A percentile compares a stretch with the other conserved stretches of the same genome.
phyloP scores from a whole-genome alignment of 2,329 filamentous ascomycete genomes.

The Zymoseptoria brevis region DNA sequence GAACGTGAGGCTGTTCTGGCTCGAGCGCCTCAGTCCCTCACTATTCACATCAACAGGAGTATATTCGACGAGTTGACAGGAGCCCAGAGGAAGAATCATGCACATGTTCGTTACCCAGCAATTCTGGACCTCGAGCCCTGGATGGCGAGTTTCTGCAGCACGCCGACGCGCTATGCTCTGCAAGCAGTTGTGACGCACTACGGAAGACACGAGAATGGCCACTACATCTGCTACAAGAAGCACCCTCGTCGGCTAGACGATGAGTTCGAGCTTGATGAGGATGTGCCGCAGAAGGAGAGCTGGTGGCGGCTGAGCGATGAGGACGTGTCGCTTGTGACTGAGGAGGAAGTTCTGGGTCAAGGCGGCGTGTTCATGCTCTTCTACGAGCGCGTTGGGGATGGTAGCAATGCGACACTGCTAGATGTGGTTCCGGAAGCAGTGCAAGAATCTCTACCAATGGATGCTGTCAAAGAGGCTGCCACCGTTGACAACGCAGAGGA shows the following conservation, averaged over 20 bases:
- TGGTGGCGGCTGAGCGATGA: constrained; percentile 96
- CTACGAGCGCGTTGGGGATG: constrained; percentile 57
- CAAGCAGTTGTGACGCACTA: constrained; percentile 76
- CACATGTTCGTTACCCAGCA: constrained; percentile 67
- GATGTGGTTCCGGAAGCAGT: not conserved
- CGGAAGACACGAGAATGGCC: constrained; percentile 86
- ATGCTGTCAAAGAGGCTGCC: not conserved
- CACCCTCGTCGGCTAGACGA: constrained; percentile 39
- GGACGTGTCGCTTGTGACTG: constrained; percentile 64
- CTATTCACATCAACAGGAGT: constrained; percentile 84
- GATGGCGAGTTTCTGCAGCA: constrained; percentile 52
- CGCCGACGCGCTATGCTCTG: constrained; percentile 9
- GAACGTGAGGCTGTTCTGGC: constrained; percentile 83
- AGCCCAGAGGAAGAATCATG: constrained; percentile 72
- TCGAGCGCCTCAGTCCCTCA: constrained; percentile 69
- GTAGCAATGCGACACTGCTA: not conserved
- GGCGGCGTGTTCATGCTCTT: constrained; percentile 94
- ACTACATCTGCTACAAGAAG: constrained; percentile 86
- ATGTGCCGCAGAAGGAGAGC: constrained; percentile 36
- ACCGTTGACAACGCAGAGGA: not conserved
- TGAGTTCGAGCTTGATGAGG: constrained; percentile 17
- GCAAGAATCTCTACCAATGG: not conserved
- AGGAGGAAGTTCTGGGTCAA: constrained; percentile 65
- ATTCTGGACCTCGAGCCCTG: constrained; percentile 71
- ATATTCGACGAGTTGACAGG: constrained; percentile 81